Evolutionary conservation across 2,329 filamentous ascomycete species (phyloP).

Genomic region (Penicillium sp.): DNA sequence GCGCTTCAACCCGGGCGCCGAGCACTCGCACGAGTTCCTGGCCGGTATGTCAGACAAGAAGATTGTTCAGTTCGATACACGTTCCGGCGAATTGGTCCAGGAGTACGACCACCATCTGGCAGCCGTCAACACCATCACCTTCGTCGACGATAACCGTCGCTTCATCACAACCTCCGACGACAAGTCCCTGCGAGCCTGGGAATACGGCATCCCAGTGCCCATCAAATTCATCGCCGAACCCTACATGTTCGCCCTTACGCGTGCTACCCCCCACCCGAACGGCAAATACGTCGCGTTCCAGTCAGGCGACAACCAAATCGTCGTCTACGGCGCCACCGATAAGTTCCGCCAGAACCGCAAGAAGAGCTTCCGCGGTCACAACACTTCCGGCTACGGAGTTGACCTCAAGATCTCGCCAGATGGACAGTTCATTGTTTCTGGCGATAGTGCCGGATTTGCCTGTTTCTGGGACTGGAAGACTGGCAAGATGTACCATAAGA

Average conservation of each 20-base stretch:
- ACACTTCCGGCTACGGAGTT: slow-evolving; percentile 91
- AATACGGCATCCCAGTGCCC: slow-evolving; percentile 96
- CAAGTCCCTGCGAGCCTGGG: slow-evolving; percentile 94
- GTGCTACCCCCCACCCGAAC: slow-evolving; percentile 79
- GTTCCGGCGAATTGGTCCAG: slow-evolving; percentile 81
- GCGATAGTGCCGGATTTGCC: slow-evolving; percentile 85
- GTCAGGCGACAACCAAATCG: slow-evolving; percentile 91
- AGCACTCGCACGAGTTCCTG: slow-evolving; percentile 84
- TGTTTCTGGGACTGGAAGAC: slow-evolving; percentile 99
- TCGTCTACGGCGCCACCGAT: slow-evolving; percentile 92
- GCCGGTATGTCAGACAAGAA: slow-evolving; percentile 99
- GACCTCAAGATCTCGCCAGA: slow-evolving; percentile 88
- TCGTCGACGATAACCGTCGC: slow-evolving; percentile 89
- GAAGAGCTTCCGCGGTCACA: slow-evolving; percentile 94
- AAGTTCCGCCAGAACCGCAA: slow-evolving; percentile 97
- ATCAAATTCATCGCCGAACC: slow-evolving; percentile 98
- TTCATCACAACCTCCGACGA: slow-evolving; percentile 99
- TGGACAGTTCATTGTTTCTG: slow-evolving; percentile 85
- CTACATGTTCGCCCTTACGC: slow-evolving; percentile 96
- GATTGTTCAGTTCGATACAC: slow-evolving; percentile 94
- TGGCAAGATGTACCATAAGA: slow-evolving; percentile 98
- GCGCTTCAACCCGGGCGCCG: slow-evolving; percentile 82
- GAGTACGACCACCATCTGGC: slow-evolving; percentile 98
- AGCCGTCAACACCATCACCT: slow-evolving; percentile 97
- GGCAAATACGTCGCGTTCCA: slow-evolving; percentile 96